Conservation (phyloP, 2,329 filamentous ascomycete species). For the Fusarium agapanthi region DNA sequence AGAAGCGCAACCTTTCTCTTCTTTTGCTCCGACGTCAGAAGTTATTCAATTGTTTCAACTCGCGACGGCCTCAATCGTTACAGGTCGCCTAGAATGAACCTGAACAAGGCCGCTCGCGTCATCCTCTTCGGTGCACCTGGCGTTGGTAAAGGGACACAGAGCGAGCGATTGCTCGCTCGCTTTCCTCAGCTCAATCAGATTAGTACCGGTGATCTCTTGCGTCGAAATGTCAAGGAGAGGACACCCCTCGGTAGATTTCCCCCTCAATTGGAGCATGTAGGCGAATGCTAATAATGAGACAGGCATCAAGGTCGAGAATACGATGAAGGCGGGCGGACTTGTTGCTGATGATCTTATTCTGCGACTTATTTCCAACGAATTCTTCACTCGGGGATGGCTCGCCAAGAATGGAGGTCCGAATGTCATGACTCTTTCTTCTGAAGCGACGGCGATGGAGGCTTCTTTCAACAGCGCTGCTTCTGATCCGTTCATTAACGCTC, state of each 20-base stretch:
- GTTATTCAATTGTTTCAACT: not conserved
- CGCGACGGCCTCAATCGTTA: slow-evolving; percentile 32
- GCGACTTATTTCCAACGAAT: slow-evolving; percentile 89
- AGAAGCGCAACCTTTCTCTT: not conserved
- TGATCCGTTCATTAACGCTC: slow-evolving; percentile 53
- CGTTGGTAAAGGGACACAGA: slow-evolving; percentile 96
- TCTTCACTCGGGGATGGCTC: slow-evolving; percentile 87
- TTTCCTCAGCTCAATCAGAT: slow-evolving; percentile 92
- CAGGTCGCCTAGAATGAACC: slow-evolving; percentile 61
- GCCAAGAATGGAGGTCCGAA: slow-evolving; percentile 56
- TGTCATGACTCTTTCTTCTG: slow-evolving; percentile 62
- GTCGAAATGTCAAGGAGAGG: slow-evolving; percentile 89
- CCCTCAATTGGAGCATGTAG: not conserved
- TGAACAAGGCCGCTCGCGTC: slow-evolving; percentile 84
- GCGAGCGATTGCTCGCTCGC: slow-evolving; percentile 83
- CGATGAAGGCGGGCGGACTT: slow-evolving; percentile 88
- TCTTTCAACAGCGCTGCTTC: slow-evolving; percentile 47
- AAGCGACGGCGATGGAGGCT: slow-evolving; percentile 50
- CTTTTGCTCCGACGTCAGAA: not conserved
- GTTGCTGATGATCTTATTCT: slow-evolving; percentile 93
- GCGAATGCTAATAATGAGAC: slow-evolving; percentile 1
- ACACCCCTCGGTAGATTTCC: slow-evolving; percentile 78
- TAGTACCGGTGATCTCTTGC: slow-evolving; percentile 90
- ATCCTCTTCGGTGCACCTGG: slow-evolving; percentile 97
- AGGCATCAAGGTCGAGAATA: slow-evolving; percentile 91